Evolutionary conservation across 2,329 filamentous ascomycete species (phyloP), one percentile per base, ranked within the genome.

Genomic region (Botrytis porri): DNA sequence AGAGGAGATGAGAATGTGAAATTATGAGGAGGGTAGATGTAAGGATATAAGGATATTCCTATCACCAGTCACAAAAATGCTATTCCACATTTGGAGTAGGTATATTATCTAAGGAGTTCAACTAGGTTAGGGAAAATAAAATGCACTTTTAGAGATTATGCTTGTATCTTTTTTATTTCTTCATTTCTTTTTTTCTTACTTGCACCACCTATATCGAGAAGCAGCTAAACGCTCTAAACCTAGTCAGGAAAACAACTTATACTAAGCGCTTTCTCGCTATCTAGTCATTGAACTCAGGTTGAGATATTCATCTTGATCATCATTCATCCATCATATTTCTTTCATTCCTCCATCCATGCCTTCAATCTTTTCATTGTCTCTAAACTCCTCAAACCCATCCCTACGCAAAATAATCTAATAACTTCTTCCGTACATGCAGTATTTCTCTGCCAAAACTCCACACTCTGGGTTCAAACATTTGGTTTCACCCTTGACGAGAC

Each of bases 381-480:
- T 60, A 72, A 75, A 74, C 66, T 74, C 71, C 74, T 45, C 37
- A 69, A 66, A 63, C 41, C 41, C 63, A 54, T 48, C 32, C 35
- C 70, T 67, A 39, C 35, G 35, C 35, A 57, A 57, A 37, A n/a
- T n/a, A 18, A 57, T 61, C 74, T 79, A 82, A 71, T 82, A 82
- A 79, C 70, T 92, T 84, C 92, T 87, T 80, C 95, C 95, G 83
- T 98, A 98, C 90, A 98, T 92, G 83, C 93, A 93, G 92, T 93
- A 98, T 80, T 91, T 88, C 86, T 95, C 89, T 29, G 95, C 95
- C 69, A 89, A 84, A 76, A 86, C 86, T 75, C 86, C 85, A 84
- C 95, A 98, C 80, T 95, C 92, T 60, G 95, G 95, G 86, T 93
- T 98, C 79, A 95, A 86, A 82, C 96, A 99, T 84, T 96, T 95